Conservation (phyloP, 441 rosid genomes). For the California macrophylla region DNA sequence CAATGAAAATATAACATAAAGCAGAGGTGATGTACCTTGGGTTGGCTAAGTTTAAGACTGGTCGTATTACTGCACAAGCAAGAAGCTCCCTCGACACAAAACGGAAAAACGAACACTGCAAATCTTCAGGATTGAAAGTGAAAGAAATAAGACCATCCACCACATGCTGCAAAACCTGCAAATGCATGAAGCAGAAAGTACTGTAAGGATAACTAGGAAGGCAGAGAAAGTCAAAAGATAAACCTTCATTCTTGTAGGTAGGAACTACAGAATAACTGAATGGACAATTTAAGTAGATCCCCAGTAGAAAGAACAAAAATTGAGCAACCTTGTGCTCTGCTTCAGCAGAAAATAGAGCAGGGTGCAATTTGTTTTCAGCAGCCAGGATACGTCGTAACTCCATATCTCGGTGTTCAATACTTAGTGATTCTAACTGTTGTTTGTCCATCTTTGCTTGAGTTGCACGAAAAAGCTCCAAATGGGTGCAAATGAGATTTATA, state of each 20-base stretch:
- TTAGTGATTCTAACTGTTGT: constrained; percentile 33
- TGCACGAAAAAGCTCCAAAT: constrained; percentile 77
- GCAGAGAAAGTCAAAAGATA: constrained; percentile 14
- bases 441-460: constrained; percentile 63
- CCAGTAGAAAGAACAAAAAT: not conserved
- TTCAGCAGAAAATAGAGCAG: constrained; percentile 84
- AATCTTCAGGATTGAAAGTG: constrained; percentile 78
- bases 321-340: constrained; percentile 84
- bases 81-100: constrained; percentile 82
- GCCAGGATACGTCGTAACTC: constrained; percentile 62
- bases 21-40: constrained; percentile 53
- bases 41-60: constrained; percentile 74
- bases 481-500: constrained; percentile 57
- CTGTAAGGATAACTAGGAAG: constrained; percentile 10
- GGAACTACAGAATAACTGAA: not conserved
- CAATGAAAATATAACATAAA: constrained; percentile 12
- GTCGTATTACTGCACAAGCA: constrained; percentile 90
- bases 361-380: constrained; percentile 76
- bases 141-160: constrained; percentile 72
- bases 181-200: constrained; percentile 22
- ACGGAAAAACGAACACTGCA: constrained; percentile 72
- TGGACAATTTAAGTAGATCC: constrained; percentile 5
- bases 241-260: not conserved
- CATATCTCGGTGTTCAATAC: constrained; percentile 55
- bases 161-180: constrained; percentile 89